Base-by-base conservation (phyloP, 2,329 filamentous ascomycete genomes). In the Fonsecaea monophora region DNA sequence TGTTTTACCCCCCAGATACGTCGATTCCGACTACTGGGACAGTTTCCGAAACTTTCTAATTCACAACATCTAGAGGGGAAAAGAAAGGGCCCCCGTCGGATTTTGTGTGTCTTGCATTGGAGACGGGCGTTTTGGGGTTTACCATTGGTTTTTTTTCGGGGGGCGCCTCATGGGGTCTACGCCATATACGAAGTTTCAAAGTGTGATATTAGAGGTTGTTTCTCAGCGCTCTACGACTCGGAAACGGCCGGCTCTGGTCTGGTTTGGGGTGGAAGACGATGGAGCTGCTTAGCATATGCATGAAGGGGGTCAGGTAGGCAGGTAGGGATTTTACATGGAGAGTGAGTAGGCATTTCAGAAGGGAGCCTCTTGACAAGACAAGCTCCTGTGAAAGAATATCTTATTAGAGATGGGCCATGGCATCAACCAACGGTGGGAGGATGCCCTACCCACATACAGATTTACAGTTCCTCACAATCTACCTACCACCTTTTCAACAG, bases 1-100 rank as follows among this genome's bases (percentile, higher is more conserved):
- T 50, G 5, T 45, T 25, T 2, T 3, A 2, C 25, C 25, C 25
- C 25, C 25, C 73, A 90, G 87, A 76, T 90, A 90, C 78, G 85
- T 88, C 66, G 91, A 98, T 78, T 92, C 91, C 70, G 91, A 97
- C 75, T 85, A 91, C 66, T 99, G 94, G 92, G 91, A 96, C 76
- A 91, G 90, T 45, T 82, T 97, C 76, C 83, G 90, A 78, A 98
- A 90, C 72, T 88, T 98, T 74, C 75, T 97, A 21, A 90, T 92
- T 85, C 90, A 97, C 79, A 98, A 98, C 77, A 88, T 85, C 80
- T 87, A 75, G 37, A 60, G 18, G 3, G 32, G 4, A n/a, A 35
- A 50, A 50, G 4, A 50, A 50, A 50, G 18, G 15, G 45, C 18
- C 37, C 3, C 37, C 3, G 37, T 9, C 9, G 9, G 8, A 13